Evolutionary conservation across 1,139 yeast genomes (phyloP), one percentile per base, ranked within the genome.

Genomic region (Yamadazyma dendronema): DNA sequence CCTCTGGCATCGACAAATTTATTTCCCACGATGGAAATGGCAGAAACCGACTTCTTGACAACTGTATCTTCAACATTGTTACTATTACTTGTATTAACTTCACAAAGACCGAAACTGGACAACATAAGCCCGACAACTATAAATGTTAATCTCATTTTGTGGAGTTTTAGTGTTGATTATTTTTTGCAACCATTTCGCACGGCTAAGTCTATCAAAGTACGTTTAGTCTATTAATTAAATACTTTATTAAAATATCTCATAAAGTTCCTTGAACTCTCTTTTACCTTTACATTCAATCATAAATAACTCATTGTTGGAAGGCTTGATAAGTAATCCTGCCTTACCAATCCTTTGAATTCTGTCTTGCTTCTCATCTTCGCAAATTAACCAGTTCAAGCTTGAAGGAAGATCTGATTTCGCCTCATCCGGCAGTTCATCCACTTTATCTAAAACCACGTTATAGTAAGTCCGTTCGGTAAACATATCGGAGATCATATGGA

Each of bases 221-320:
- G n/a, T n/a, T n/a, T n/a, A n/a, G n/a, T n/a, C n/a, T n/a, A n/a
- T n/a, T n/a, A n/a, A n/a, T n/a, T n/a, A n/a, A n/a, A n/a, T n/a
- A n/a, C n/a, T n/a, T n/a, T 30, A 33, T 14, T 48, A 61, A 40
- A 67, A 62, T 10, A 64, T 56, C 27, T 61, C 67, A 38, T 50
- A 56, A 31, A 69, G 59, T 30, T 57, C 53, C 41, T 56, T 61
- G 41, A 69, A 63, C 46, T 70, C 75, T 45, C 58, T 67, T 48
- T 62, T 68, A 3, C 77, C 77, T 50, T 61, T 67, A 48, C 74
- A 70, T 47, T 71, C 77, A 42, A 71, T 57, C 76, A 71, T 70
- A 50, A 49, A 71, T 32, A 65, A 58, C 13, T 63, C 65, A 22
- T 59, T 57, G n/a, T 56, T 55, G 11, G 56, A 44, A 3, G 54